phyloP scores from a whole-genome alignment of 768 basidiomycete species.

The Pleurotus djamor region DNA sequence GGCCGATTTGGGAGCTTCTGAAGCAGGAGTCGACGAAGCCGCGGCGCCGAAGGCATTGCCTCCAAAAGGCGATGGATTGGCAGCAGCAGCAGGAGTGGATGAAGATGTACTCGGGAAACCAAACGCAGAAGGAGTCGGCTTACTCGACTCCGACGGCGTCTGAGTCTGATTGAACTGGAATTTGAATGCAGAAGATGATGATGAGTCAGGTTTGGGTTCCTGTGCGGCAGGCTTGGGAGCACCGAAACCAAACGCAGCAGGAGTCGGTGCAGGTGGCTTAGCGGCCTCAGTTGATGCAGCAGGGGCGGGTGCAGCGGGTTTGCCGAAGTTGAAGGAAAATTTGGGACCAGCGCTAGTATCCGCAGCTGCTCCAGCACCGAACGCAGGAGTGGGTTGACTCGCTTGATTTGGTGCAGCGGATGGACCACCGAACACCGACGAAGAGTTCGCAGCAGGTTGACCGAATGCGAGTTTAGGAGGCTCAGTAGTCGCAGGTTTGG shows the following conservation, averaged over 20 bases:
- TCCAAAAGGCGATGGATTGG: not conserved
- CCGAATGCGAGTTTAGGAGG: slow-evolving; percentile 1
- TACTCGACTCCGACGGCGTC: not conserved
- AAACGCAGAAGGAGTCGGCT: not conserved
- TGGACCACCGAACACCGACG: slow-evolving; percentile 12
- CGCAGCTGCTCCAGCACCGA: slow-evolving; percentile 7
- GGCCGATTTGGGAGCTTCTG: not conserved
- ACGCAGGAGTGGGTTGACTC: slow-evolving; percentile 13
- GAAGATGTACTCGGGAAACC: slow-evolving; percentile 9
- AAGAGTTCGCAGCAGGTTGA: not conserved
- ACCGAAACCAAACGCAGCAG: slow-evolving; percentile 13
- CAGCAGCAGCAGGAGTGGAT: slow-evolving; percentile 4
- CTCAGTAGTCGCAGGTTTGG: slow-evolving; percentile 2
- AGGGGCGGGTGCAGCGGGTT: slow-evolving; percentile 9
- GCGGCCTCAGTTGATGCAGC: slow-evolving; percentile 7
- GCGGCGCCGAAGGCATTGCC: not conserved
- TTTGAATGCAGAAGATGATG: not conserved
- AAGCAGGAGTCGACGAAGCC: not conserved
- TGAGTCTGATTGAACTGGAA: not conserved
- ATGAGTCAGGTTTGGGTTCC: not conserved
- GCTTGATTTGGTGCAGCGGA: slow-evolving; percentile 9
- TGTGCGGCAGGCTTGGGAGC: slow-evolving; percentile 7
- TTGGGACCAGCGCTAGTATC: not conserved
- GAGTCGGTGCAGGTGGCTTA: slow-evolving; percentile 1
- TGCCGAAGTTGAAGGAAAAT: not conserved